phyloP scores from a whole-genome alignment of 352 stramenopile genomes.

The Phytopythium cucurbitacearum region DNA sequence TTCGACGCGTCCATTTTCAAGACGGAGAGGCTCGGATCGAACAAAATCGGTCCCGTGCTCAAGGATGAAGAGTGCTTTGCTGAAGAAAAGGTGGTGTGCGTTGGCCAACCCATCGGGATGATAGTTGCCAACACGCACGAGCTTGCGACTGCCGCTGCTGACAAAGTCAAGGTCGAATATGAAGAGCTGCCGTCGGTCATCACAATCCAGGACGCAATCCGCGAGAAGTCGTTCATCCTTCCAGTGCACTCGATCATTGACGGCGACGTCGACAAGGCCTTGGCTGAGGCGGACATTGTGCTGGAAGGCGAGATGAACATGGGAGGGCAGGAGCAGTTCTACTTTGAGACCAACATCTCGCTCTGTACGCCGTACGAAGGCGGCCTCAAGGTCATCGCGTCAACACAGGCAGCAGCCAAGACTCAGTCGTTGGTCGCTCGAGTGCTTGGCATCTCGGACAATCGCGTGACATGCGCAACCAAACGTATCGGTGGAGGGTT shows the following conservation, averaged over 20 bases:
- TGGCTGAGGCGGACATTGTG: conserved; percentile 63
- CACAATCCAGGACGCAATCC: conserved; percentile 95
- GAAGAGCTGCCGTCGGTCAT: conserved; percentile 86
- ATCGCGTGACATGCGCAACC: conserved; percentile 89
- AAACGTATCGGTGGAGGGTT: conserved; percentile 97
- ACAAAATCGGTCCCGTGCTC: conserved; percentile 76
- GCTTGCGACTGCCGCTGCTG: conserved; percentile 61
- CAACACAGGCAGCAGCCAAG: conserved; percentile 92
- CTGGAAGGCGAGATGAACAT: conserved; percentile 87
- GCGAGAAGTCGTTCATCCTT: conserved; percentile 87
- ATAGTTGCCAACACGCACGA: conserved; percentile 82
- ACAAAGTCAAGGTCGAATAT: conserved; percentile 89
- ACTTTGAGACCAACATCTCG: conserved; percentile 91
- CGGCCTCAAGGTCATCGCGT: conserved; percentile 91
- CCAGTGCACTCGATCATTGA: conserved; percentile 77
- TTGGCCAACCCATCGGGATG: conserved; percentile 81
- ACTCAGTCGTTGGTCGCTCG: conserved; percentile 88
- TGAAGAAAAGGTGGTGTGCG: conserved; percentile 55
- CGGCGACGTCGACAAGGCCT: conserved; percentile 76
- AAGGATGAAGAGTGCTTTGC: conserved; percentile 90
- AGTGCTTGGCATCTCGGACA: conserved; percentile 88
- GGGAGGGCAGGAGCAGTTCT: conserved; percentile 95
- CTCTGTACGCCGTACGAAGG: conserved; percentile 81
- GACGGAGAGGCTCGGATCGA: conserved; percentile 53
- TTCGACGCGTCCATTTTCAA: conserved; percentile 78